Evolutionary conservation across 140 eudicot species (phyloP).

Genomic region (Stevia rebaudiana): DNA sequence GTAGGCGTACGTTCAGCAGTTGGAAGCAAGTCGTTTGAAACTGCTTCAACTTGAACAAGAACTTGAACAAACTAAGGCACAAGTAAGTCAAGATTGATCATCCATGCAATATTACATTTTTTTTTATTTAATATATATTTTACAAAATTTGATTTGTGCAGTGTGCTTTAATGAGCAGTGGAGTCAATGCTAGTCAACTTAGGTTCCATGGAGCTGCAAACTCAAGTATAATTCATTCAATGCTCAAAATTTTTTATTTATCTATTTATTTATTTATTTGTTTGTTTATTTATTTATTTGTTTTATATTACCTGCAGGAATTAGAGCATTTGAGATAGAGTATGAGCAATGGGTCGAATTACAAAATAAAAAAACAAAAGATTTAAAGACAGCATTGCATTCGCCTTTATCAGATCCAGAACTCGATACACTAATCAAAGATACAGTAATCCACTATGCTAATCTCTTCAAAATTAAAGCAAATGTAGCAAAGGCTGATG

Average conservation of each 20-base stretch:
- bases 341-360: conserved; percentile 85
- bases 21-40: conserved; percentile 73
- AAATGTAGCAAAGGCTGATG: conserved; percentile 72
- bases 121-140: neutral
- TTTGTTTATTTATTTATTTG: no score
- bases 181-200: conserved; percentile 51
- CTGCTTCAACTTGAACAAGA: conserved; percentile 80
- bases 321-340: conserved; percentile 54
- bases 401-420: conserved; percentile 50
- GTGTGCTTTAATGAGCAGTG: conserved; percentile 58
- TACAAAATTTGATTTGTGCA: conserved; percentile 35
- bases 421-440: conserved; percentile 44
- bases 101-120: neutral
- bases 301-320: conserved; percentile 54
- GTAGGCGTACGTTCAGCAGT: conserved; percentile 92
- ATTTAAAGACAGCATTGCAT: conserved; percentile 54
- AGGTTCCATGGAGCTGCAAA: conserved; percentile 47
- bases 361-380: conserved; percentile 46
- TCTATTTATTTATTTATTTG: no score
- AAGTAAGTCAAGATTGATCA: conserved; percentile 37
- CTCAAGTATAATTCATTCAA: conserved; percentile 42
- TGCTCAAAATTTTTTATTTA: no score
- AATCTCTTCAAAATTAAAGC: conserved; percentile 77
- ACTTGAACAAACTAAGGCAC: conserved; percentile 72
- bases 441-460: conserved; percentile 56